Base-by-base conservation (phyloP, 2,329 filamentous ascomycete species). In the Didymella segeticola region DNA sequence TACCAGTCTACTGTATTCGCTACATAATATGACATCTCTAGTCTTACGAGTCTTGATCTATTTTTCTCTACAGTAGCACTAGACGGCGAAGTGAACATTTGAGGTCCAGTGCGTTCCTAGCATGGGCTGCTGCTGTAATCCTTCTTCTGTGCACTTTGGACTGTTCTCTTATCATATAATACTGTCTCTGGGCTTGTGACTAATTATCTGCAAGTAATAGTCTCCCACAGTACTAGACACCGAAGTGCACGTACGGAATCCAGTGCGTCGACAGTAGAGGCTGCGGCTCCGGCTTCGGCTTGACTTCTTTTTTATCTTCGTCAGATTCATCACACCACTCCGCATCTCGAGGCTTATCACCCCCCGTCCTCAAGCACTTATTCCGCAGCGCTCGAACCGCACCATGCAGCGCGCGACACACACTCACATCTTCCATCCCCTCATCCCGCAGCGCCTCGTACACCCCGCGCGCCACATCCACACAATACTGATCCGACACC, bases 401-500 rank as follows among this genome's bases (percentile, higher is more conserved):
- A 17, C 19, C 17, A 26, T 61, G 58, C 1, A 61, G 52, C 3
- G 45, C 52, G 3, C n/a, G 31, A 34, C 41, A 49, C 5, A 61
- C 52, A 2, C 48, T 10, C 7, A 14, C 30, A 26, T 59, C 53
- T 17, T 47, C 47, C 47, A 57, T 55, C 1, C 30, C 53, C 39
- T 42, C 19, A 10, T 53, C 30, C 15, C 33, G 27, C 7, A 58
- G 46, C 17, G 23, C 38, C 46, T 67, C 56, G 47, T 75, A 77
- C 0, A 64, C 27, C 1, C 58, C 39, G 30, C 43, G 67, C 0
- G 75, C 71, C 20, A 74, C 53, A 2, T 73, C 63, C 0, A 75
- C 62, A 45, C 68, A 76, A 2, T 52, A 8, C 14, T 53, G 38
- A 47, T 80, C 76, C 4, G 62, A 53, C 0, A 77, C 72, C 4